Base-by-base conservation (phyloP, 768 basidiomycete genomes). In the Leccinum disarticulatum region DNA sequence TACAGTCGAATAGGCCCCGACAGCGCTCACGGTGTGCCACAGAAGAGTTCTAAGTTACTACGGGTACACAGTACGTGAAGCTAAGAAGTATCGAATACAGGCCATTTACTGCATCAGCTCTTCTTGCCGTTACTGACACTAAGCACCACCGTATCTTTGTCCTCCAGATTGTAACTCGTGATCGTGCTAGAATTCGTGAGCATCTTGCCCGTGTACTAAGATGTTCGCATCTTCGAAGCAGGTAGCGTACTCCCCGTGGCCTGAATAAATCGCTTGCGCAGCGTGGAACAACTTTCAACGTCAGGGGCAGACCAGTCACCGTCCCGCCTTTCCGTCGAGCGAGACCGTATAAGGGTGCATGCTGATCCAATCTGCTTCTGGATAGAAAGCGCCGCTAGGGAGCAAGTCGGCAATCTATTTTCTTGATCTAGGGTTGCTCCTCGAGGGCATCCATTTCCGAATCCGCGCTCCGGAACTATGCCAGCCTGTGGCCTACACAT, bases 271-370 rank as follows among this genome's bases (percentile, higher is more conserved):
- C 93, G 87, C 72, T 98, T 95, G 46, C 96, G 87, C 22, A 99
- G 79, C 3, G 93, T 91, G 6, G 93, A 92, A 58, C 90, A 49
- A 95, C n/a, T n/a, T n/a, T 77, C 49, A 93, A 76, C 58, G 84
- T 93, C 66, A 97, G 81, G 10, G 93, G 91, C 33, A 98, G 75
- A 58, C 96, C 93, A 1, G 86, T 81, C 58, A 99, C 81, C 10
- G 85, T 85, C 60, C 84, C 43, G 85, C 76, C 55, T 80, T 81
- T 0, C 95, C 95, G 68, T 96, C 86, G 52, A 99, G 81, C 27
- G 88, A 87, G 68, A 98, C 92, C 13, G 96, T 90, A 66, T 95
- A 88, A 33, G 93, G 91, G 72, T 98, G 93, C 84, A 93, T 87
- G 52, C 80, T 80, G 64, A 93, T 85, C 95, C 95, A 98, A 72